phyloP scores from a whole-genome alignment of 176 grass and related monocot species.

The Bothriochloa decipiens region DNA sequence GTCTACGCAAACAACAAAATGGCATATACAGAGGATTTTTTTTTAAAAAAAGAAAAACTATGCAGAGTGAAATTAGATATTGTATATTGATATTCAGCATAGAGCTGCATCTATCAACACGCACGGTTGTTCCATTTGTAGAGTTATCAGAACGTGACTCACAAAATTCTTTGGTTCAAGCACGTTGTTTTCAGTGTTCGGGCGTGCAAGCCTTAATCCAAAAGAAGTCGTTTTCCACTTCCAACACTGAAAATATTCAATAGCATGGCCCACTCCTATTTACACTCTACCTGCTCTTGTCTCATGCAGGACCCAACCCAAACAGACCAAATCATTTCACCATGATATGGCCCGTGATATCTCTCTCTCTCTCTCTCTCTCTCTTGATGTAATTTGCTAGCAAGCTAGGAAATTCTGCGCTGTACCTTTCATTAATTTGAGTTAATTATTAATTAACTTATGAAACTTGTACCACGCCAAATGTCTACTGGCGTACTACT shows the following conservation, averaged over 20 bases:
- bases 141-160: conserved; percentile 19
- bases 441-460: not conserved
- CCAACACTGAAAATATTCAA: conserved; percentile 31
- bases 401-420: not conserved
- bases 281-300: conserved; percentile 46
- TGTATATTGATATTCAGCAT: not conserved
- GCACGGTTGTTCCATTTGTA: not conserved
- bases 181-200: conserved; percentile 32
- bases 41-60: not conserved
- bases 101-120: conserved; percentile 17
- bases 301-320: conserved; percentile 35
- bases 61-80: too few relatives aligned
- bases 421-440: not conserved
- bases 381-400: conserved; percentile 17
- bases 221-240: conserved; percentile 47
- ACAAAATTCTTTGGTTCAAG: conserved; percentile 16
- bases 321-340: conserved; percentile 70
- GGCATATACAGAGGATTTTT: not conserved
- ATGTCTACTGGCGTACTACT: not conserved
- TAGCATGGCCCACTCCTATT: conserved; percentile 6
- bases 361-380: conserved; percentile 32
- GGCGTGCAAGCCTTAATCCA: conserved; percentile 34
- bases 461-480: not conserved
- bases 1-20: not conserved
- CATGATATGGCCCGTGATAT: conserved; percentile 69